Evolutionary conservation across 345 rosid genomes (phyloP), one percentile per base, ranked within the genome.

Genomic region (Camelina neglecta): DNA sequence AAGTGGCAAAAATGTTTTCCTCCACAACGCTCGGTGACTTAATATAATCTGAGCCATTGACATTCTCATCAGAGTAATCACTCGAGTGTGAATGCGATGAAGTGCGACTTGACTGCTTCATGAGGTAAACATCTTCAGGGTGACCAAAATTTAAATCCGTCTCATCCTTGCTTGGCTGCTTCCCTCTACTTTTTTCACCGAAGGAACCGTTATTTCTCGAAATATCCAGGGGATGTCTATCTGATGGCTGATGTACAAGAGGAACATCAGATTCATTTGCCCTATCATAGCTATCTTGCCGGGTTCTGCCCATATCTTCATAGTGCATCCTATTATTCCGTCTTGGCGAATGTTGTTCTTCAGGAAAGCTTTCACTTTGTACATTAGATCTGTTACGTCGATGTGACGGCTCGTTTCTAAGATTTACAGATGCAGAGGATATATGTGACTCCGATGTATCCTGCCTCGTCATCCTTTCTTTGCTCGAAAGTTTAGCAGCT

Each of bases 401-500:
- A 60, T 50, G 77, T 26, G 62, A 56, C 11, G 73, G 69, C 57
- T 66, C 73, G 44, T 72, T 78, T 72, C 73, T 72, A 15, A 21
- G 33, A 53, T 65, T 72, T 7, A 20, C 63, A 60, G 77, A 65
- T 13, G 76, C 60, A 41, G 63, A 50, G 4, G 81, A 78, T 35
- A 21, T 3, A 60, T 66, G 74, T 1, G 81, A 67, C 65, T 60
- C 71, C 20, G 71, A 5, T 12, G 78, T 67, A 61, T 67, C 51
- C 56, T 79, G 74, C 54, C 78, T 73, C 51, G 47, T 68, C 78
- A 79, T 79, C 74, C 74, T 53, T 72, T 78, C 97, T 65, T 63
- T 88, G 77, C 87, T 90, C 5, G 97, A 89, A 78, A 95, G 93
- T 71, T 92, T 88, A 31, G 96, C 98, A 82, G 98, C 97, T 16